Evolutionary conservation across 1,284 basidiomycete species (phyloP).

Genomic region (Cerrena zonata): DNA sequence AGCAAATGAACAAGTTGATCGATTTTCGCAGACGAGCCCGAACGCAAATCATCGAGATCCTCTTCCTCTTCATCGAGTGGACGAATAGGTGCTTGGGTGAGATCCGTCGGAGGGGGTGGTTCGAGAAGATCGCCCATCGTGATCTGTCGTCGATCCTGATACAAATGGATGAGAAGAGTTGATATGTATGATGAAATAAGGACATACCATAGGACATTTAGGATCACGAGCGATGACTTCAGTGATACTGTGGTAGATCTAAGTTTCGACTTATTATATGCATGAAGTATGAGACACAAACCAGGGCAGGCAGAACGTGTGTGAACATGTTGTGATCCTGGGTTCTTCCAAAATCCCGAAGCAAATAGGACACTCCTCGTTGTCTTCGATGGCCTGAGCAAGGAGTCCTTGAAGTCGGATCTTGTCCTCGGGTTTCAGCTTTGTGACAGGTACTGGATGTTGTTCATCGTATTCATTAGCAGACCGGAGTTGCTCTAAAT

Average conservation of each 20-base stretch:
- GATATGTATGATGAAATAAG: slow-evolving; percentile 5
- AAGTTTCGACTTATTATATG: slow-evolving; percentile 1
- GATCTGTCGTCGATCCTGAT: slow-evolving; percentile 67
- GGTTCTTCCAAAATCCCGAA: slow-evolving; percentile 62
- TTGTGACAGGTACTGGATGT: slow-evolving; percentile 22
- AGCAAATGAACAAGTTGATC: slow-evolving; percentile 73
- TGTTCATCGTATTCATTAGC: slow-evolving; percentile 32
- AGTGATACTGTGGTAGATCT: slow-evolving; percentile 51
- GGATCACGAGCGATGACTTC: slow-evolving; percentile 62
- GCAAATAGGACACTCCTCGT: slow-evolving; percentile 81
- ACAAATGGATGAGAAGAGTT: neutral
- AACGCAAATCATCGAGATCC: slow-evolving; percentile 34
- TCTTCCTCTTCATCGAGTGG: slow-evolving; percentile 38
- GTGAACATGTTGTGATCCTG: slow-evolving; percentile 74
- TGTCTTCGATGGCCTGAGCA: slow-evolving; percentile 69
- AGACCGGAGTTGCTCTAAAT: slow-evolving; percentile 61
- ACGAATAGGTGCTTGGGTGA: slow-evolving; percentile 51
- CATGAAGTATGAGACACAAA: slow-evolving; percentile 25
- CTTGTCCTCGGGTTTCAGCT: slow-evolving; percentile 46
- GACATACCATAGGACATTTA: slow-evolving; percentile 72
- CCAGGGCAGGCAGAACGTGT: slow-evolving; percentile 74
- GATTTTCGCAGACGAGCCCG: slow-evolving; percentile 75
- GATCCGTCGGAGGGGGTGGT: slow-evolving; percentile 58
- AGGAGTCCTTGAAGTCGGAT: slow-evolving; percentile 58
- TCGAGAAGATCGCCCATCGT: slow-evolving; percentile 59